Conservation (phyloP, 1,284 basidiomycete species). For the Fomitopsis pinicola region DNA sequence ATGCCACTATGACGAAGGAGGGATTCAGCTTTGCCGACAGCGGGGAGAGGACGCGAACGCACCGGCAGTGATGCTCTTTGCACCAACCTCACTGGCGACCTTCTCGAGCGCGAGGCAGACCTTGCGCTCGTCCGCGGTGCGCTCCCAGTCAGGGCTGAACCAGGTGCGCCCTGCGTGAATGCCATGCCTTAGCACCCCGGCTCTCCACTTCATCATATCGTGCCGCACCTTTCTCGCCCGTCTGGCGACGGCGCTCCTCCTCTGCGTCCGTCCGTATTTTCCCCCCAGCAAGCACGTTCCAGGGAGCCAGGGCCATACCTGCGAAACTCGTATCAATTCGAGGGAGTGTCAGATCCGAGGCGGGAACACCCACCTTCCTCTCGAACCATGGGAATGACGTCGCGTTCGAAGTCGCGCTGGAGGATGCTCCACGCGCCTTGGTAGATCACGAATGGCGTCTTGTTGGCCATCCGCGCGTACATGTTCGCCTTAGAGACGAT, state of each 20-base stretch:
- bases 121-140: constrained; percentile 36
- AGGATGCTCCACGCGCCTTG: constrained; percentile 46
- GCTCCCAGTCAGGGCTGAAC: constrained; percentile 32
- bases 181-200: no score
- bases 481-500: constrained; percentile 46
- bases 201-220: not conserved
- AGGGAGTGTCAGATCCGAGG: not conserved
- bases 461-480: constrained; percentile 41
- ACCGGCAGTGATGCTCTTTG: constrained; percentile 23
- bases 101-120: constrained; percentile 41
- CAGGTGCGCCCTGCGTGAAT: constrained; percentile 21
- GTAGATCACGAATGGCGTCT: constrained; percentile 47
- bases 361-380: constrained; percentile 29
- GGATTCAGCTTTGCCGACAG: no score
- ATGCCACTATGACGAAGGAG: constrained; percentile 31
- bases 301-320: constrained; percentile 47
- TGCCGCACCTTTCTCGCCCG: constrained; percentile 36
- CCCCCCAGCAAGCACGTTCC: constrained; percentile 45
- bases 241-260: constrained; percentile 35
- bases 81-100: constrained; percentile 40
- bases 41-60: not conserved
- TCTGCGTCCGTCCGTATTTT: constrained; percentile 46
- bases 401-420: constrained; percentile 42
- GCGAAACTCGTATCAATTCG: not conserved
- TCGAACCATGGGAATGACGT: constrained; percentile 48